These are phyloP conservation scores for Penicillium sclerotigenum DNA, from an alignment of 2,329 filamentous ascomycete species.

Conservation along the genomic window DNA sequence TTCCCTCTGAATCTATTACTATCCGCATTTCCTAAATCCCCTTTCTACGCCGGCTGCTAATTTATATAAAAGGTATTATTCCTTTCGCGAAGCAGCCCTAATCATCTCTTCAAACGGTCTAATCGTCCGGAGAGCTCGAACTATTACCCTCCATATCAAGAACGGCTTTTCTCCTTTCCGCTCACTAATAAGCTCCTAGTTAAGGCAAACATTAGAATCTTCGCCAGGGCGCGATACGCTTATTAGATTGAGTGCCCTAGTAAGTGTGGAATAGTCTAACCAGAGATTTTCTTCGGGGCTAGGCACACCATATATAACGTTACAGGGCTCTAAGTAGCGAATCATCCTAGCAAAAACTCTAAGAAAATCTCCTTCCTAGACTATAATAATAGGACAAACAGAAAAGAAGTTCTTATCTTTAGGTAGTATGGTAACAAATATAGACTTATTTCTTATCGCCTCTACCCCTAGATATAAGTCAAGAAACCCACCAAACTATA, in stretches of 20 bases:
- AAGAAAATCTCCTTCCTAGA: not conserved
- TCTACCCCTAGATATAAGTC: constrained; percentile 8
- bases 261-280: constrained; percentile 9
- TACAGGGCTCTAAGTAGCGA: not conserved
- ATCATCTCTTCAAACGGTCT: no score
- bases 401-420: constrained; percentile 3
- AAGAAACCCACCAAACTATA: constrained; percentile 6
- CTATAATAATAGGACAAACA: constrained; percentile 16
- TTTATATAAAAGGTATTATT: no score
- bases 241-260: constrained; percentile 1
- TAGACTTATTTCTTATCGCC: constrained; percentile 12
- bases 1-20: no score
- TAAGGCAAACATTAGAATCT: not conserved
- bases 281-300: constrained; percentile 8
- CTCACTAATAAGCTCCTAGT: not conserved
- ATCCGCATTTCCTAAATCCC: no score
- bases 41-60: no score
- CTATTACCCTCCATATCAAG: no score
- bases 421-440: constrained; percentile 9
- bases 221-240: not conserved
- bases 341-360: not conserved
- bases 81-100: no score
- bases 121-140: no score
- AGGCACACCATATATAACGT: not conserved
- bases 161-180: no score